A percentile compares a stretch with the other conserved stretches of the same genome.
Conservation (phyloP, 441 rosid genomes). For the Populus trichocarpa region DNA sequence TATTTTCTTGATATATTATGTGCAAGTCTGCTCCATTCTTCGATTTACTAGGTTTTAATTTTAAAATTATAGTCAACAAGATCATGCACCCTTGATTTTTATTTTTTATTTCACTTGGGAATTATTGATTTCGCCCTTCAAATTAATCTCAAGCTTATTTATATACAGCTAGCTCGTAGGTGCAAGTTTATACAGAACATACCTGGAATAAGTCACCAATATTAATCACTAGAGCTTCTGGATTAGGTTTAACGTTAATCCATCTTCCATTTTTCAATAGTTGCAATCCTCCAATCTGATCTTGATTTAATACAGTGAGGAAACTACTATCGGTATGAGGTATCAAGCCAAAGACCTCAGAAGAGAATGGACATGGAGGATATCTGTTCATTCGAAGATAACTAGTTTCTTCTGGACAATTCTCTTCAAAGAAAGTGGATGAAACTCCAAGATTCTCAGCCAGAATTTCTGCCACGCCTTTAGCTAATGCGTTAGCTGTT, state of each 20-base stretch:
- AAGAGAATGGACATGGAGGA: slow-evolving; percentile 43
- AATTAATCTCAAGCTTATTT: no score
- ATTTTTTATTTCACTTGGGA: no score
- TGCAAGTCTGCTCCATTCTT: no score
- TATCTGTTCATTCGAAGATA: slow-evolving; percentile 52
- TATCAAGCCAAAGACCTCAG: slow-evolving; percentile 36
- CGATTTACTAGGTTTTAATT: no score
- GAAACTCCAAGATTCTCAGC: slow-evolving; percentile 29
- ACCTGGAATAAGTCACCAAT: slow-evolving; percentile 62
- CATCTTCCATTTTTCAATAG: slow-evolving; percentile 45
- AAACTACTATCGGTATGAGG: slow-evolving; percentile 63
- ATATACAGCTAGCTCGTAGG: background rate
- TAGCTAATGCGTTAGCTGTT: slow-evolving; percentile 30
- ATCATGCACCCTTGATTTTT: no score
- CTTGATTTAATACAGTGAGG: slow-evolving; percentile 51
- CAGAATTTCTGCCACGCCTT: slow-evolving; percentile 37
- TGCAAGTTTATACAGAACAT: background rate
- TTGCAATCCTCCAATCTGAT: slow-evolving; percentile 53
- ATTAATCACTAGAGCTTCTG: slow-evolving; percentile 46
- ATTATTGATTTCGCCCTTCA: no score
- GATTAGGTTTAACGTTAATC: slow-evolving; percentile 43
- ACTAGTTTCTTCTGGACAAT: slow-evolving; percentile 37
- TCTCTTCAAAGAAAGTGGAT: slow-evolving; percentile 19
- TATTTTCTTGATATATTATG: no score
- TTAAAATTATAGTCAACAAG: no score